Evolutionary conservation across 2,329 filamentous ascomycete genomes (phyloP).

Genomic region (Hypomyces rosellus): DNA sequence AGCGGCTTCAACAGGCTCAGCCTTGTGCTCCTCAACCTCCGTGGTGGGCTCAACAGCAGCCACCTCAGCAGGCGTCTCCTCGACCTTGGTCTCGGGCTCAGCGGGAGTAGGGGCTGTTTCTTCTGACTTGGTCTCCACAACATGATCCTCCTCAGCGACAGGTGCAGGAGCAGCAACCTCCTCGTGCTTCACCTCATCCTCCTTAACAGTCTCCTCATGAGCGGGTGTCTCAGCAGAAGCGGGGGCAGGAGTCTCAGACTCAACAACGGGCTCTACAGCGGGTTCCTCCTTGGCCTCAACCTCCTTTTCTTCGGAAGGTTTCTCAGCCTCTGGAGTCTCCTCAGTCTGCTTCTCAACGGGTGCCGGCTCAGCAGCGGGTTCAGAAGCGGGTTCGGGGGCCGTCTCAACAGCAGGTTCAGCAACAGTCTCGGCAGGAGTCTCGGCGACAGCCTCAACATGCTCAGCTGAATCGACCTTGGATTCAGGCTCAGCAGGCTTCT

Average conservation of each 20-base stretch:
- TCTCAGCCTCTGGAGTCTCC: background rate
- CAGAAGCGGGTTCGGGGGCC: conserved; percentile 1
- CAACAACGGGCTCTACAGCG: background rate
- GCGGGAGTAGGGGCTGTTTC: background rate
- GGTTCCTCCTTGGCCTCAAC: background rate
- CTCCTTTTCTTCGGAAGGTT: background rate
- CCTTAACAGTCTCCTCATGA: background rate
- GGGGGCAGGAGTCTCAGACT: background rate
- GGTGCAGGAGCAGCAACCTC: background rate
- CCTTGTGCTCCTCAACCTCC: no score
- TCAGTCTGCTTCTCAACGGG: background rate
- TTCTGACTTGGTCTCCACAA: background rate
- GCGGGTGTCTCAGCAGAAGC: background rate
- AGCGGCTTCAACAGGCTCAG: background rate
- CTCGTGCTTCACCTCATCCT: background rate
- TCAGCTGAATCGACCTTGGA: conserved; percentile 6
- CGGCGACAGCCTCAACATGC: conserved; percentile 3
- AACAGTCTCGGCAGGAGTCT: conserved; percentile 1
- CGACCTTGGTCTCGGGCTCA: background rate
- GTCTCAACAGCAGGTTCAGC: conserved; percentile 9
- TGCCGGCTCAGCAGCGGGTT: background rate
- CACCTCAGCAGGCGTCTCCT: no score
- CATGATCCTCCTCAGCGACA: background rate
- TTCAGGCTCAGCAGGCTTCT: conserved; percentile 5
- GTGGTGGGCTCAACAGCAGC: background rate